Evolutionary conservation across 2,329 filamentous ascomycete species (phyloP).

Genomic region (Apiospora pterosperma): DNA sequence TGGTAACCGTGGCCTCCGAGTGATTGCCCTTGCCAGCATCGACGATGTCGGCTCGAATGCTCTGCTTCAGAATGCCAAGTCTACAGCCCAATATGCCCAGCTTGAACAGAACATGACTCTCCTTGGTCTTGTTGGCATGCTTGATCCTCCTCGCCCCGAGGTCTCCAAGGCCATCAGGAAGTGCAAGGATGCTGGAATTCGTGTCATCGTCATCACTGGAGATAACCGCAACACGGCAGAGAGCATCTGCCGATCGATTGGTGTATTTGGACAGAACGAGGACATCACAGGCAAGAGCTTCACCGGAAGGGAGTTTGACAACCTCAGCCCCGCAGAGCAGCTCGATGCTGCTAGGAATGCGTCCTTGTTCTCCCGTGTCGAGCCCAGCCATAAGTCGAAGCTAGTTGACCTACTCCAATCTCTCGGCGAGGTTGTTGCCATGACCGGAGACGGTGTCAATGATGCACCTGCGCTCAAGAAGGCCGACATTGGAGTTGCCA

Average conservation of each 20-base stretch:
- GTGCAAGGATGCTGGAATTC: conserved; percentile 90
- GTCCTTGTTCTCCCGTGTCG: conserved; percentile 92
- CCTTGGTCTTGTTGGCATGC: conserved; percentile 90
- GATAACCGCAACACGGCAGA: conserved; percentile 98
- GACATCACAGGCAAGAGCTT: conserved; percentile 88
- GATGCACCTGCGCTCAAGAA: conserved; percentile 98
- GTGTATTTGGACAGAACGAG: conserved; percentile 80
- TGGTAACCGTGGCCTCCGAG: conserved; percentile 86
- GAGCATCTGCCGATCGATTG: conserved; percentile 95
- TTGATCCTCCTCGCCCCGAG: conserved; percentile 92
- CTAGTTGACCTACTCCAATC: conserved; percentile 95
- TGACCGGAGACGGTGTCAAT: conserved; percentile 99
- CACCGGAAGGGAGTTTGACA: conserved; percentile 93
- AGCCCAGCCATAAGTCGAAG: conserved; percentile 95
- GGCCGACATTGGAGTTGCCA: conserved; percentile 96
- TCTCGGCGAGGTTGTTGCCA: conserved; percentile 90
- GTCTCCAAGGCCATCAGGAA: conserved; percentile 81
- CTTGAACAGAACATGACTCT: conserved; percentile 94
- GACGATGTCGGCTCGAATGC: conserved; percentile 71
- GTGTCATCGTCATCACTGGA: conserved; percentile 96
- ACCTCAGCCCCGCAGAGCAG: conserved; percentile 73
- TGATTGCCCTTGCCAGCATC: conserved; percentile 87
- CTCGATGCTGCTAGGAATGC: conserved; percentile 80
- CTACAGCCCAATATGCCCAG: conserved; percentile 77
- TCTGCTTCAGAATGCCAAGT: conserved; percentile 71